phyloP scores from a whole-genome alignment of 768 basidiomycete species.

The Tricholoma saponaceum region DNA sequence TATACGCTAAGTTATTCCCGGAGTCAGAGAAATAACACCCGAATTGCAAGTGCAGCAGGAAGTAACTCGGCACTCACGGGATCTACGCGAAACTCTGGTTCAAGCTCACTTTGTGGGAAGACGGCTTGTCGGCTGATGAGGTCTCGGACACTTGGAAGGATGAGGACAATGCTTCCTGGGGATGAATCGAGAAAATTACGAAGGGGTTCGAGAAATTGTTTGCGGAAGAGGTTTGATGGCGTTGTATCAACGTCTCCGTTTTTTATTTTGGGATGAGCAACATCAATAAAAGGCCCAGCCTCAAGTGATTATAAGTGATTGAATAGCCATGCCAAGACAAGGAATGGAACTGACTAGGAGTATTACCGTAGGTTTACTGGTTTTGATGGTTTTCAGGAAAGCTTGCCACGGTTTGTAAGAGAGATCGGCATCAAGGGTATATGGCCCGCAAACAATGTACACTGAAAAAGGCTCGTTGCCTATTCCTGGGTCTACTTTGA shows the following conservation, averaged over 20 bases:
- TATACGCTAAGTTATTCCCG: constrained; percentile 51
- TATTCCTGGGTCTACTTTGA: constrained; percentile 34
- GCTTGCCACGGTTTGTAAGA: constrained; percentile 66
- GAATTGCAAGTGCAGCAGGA: background rate
- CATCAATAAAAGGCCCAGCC: constrained; percentile 92
- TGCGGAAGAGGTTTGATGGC: constrained; percentile 65
- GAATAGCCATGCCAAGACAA: background rate
- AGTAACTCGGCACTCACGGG: constrained; percentile 37
- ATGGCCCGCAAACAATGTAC: constrained; percentile 82
- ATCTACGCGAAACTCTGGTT: constrained; percentile 39
- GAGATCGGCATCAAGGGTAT: constrained; percentile 74
- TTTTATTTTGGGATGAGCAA: constrained; percentile 68
- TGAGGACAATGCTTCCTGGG: constrained; percentile 66
- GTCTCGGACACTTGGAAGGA: constrained; percentile 84
- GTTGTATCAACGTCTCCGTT: constrained; percentile 67
- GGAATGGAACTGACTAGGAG: constrained; percentile 53
- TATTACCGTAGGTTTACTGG: constrained; percentile 67
- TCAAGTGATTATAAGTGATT: constrained; percentile 25
- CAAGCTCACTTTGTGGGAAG: constrained; percentile 76
- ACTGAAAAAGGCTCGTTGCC: constrained; percentile 54
- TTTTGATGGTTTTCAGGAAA: constrained; percentile 58
- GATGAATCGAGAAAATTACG: constrained; percentile 51
- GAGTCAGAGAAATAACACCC: background rate
- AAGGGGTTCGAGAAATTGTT: constrained; percentile 57
- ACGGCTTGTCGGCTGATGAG: constrained; percentile 74